A percentile compares a stretch with the other conserved stretches of the same genome.
Evolutionary conservation across 139 green algal genomes (phyloP).

Genomic region (Monoraphidium neglectum): DNA sequence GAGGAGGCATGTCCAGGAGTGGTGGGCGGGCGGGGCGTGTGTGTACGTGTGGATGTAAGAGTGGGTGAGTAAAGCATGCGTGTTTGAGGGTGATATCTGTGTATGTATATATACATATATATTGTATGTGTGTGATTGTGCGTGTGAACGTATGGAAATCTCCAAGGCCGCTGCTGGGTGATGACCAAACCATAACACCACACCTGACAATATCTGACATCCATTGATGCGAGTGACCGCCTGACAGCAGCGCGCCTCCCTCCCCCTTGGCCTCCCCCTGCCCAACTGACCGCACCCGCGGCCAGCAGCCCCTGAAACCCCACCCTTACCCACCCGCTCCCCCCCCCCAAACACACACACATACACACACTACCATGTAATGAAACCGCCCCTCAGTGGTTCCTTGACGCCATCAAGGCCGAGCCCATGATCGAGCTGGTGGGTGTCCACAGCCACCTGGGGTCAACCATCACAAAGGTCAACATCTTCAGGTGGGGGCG

Average conservation of each 20-base stretch:
- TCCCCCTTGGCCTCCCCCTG: not conserved
- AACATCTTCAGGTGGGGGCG: slow-evolving; percentile 83
- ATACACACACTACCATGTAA: not conserved
- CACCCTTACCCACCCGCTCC: not conserved
- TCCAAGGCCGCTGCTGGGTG: slow-evolving; percentile 25
- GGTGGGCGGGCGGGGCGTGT: too few relatives aligned
- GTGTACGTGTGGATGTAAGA: too few relatives aligned
- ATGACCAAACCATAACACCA: slow-evolving; percentile 37
- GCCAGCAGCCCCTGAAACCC: not conserved
- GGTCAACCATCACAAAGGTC: slow-evolving; percentile 97
- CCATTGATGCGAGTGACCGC: slow-evolving; percentile 27
- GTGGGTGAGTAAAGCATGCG: too few relatives aligned
- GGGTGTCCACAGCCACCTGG: slow-evolving; percentile 95
- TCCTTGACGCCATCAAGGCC: slow-evolving; percentile 82
- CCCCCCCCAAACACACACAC: not conserved
- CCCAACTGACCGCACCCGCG: not conserved
- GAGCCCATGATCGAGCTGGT: slow-evolving; percentile 85
- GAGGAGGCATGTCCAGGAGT: too few relatives aligned
- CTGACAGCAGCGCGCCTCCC: slow-evolving; percentile 7
- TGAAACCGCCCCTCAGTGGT: slow-evolving; percentile 66
- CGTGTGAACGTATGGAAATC: too few relatives aligned
- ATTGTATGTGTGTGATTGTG: too few relatives aligned
- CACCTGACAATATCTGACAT: slow-evolving; percentile 37
- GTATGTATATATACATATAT: too few relatives aligned
- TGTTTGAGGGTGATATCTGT: too few relatives aligned